These are phyloP conservation scores for Pleurotus sapidus DNA, from an alignment of 768 basidiomycete genomes.

Conservation along the genomic window DNA sequence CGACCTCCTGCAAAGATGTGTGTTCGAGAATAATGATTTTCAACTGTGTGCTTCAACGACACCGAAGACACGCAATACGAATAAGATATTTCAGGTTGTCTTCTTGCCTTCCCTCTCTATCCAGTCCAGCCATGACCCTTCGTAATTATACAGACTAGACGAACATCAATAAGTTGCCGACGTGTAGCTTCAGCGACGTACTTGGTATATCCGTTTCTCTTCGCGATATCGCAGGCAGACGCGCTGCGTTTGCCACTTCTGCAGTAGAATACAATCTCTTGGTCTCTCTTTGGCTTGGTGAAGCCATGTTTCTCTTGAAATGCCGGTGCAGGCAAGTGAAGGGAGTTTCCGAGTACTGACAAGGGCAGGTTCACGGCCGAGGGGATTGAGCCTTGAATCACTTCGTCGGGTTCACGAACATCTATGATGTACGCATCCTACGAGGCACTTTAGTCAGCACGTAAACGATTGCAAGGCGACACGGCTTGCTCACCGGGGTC, in stretches of 20 bases:
- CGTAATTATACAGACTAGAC: conserved; percentile 66
- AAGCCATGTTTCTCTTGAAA: conserved; percentile 72
- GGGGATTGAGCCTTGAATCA: conserved; percentile 89
- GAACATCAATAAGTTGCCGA: conserved; percentile 1
- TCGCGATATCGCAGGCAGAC: conserved; percentile 79
- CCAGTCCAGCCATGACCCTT: conserved; percentile 91
- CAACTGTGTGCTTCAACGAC: too few relatives aligned
- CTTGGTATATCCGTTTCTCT: conserved; percentile 80
- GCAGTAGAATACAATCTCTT: conserved; percentile 89
- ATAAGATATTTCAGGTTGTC: conserved; percentile 9
- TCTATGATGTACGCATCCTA: conserved; percentile 78
- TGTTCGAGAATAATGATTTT: too few relatives aligned
- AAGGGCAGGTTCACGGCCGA: conserved; percentile 90
- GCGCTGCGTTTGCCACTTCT: conserved; percentile 83
- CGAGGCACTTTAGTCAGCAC: conserved; percentile 1
- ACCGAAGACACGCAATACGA: too few relatives aligned
- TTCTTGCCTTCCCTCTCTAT: conserved; percentile 44
- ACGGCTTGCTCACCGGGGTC: conserved; percentile 42
- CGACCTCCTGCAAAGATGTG: too few relatives aligned
- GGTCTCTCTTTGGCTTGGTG: conserved; percentile 63
- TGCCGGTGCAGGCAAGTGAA: conserved; percentile 50
- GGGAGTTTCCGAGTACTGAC: conserved; percentile 64
- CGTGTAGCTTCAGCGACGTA: conserved; percentile 30
- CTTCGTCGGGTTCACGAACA: conserved; percentile 92
- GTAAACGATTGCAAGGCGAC: conserved; percentile 3